A percentile compares a stretch with the other conserved stretches of the same genome.
These are phyloP conservation scores for Aspergillus steynii DNA, from an alignment of 495 filamentous ascomycete genomes.

Conservation along the genomic window DNA sequence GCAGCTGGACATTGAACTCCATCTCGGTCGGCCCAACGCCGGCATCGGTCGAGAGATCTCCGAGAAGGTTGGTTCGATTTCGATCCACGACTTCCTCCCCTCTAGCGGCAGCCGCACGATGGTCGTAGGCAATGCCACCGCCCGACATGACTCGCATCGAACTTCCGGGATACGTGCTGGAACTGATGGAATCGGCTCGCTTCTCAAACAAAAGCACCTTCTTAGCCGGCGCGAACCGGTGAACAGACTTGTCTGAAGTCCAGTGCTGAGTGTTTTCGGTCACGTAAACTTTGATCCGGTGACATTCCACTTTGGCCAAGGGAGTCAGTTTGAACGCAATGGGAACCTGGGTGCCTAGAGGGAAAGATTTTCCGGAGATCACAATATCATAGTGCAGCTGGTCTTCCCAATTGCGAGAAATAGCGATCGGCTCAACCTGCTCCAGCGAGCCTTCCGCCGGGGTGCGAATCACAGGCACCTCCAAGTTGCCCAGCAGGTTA, in stretches of 20 bases:
- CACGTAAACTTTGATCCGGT: constrained; percentile 92
- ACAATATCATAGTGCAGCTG: constrained; percentile 98
- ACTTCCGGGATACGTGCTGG: constrained; percentile 76
- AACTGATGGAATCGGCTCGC: constrained; percentile 74
- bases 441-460: constrained; percentile 92
- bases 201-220: constrained; percentile 93
- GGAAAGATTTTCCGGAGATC: constrained; percentile 97
- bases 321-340: constrained; percentile 98
- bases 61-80: constrained; percentile 70
- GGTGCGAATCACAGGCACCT: constrained; percentile 83
- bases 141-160: constrained; percentile 78
- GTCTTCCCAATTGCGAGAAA: constrained; percentile 96
- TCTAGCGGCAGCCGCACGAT: constrained; percentile 56
- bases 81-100: constrained; percentile 58
- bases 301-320: constrained; percentile 92
- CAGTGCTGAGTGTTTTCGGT: constrained; percentile 95
- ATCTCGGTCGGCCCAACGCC: constrained; percentile 88
- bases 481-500: constrained; percentile 81
- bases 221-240: constrained; percentile 77
- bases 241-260: constrained; percentile 82
- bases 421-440: constrained; percentile 93
- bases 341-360: constrained; percentile 86
- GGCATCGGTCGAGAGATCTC: constrained; percentile 68
- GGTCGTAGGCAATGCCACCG: constrained; percentile 73
- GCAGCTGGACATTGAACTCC: constrained; percentile 94